These are phyloP conservation scores for Zygosaccharomyces bailii DNA, from an alignment of 805 yeast species.

Conservation along the genomic window DNA sequence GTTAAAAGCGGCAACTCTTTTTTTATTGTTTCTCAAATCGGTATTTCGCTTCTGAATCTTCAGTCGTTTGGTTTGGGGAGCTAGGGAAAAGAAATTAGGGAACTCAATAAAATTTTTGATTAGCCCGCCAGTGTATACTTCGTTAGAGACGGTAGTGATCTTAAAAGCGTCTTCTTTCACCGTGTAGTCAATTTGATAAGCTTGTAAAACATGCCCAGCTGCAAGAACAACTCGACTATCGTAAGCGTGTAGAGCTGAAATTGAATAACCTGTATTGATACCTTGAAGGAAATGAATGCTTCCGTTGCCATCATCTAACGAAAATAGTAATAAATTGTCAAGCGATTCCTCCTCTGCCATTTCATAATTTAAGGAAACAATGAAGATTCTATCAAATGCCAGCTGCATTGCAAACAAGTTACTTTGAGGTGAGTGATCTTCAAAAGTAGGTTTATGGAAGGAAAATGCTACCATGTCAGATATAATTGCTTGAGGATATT, in stretches of 20 bases:
- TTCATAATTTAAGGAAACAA: slow-evolving; percentile 37
- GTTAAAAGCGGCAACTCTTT: slow-evolving; percentile 13
- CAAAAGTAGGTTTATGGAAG: slow-evolving; percentile 5
- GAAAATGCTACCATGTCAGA: slow-evolving; percentile 23
- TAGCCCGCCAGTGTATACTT: slow-evolving; percentile 17
- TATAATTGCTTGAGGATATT: slow-evolving; percentile 23
- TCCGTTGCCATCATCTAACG: slow-evolving; percentile 37
- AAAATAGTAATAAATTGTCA: slow-evolving; percentile 35
- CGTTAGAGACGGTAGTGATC: slow-evolving; percentile 26
- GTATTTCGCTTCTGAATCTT: too few species aligned
- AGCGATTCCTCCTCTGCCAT: slow-evolving; percentile 30
- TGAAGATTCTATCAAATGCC: slow-evolving; percentile 37
- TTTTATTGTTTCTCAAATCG: too few species aligned
- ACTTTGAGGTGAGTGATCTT: slow-evolving; percentile 4
- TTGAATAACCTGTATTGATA: slow-evolving; percentile 19
- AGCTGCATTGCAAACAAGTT: slow-evolving; percentile 34
- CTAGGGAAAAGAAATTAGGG: neutral
- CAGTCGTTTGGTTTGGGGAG: slow-evolving; percentile 1
- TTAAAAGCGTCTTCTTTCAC: slow-evolving; percentile 36
- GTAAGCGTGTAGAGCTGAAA: slow-evolving; percentile 30
- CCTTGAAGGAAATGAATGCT: slow-evolving; percentile 28
- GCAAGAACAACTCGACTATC: slow-evolving; percentile 31
- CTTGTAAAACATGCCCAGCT: slow-evolving; percentile 33
- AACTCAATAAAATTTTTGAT: slow-evolving; percentile 9
- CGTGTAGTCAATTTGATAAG: slow-evolving; percentile 35